Evolutionary conservation across 2,329 filamentous ascomycete species (phyloP), one percentile per base, ranked within the genome.

Genomic region (Neonectria faginata): DNA sequence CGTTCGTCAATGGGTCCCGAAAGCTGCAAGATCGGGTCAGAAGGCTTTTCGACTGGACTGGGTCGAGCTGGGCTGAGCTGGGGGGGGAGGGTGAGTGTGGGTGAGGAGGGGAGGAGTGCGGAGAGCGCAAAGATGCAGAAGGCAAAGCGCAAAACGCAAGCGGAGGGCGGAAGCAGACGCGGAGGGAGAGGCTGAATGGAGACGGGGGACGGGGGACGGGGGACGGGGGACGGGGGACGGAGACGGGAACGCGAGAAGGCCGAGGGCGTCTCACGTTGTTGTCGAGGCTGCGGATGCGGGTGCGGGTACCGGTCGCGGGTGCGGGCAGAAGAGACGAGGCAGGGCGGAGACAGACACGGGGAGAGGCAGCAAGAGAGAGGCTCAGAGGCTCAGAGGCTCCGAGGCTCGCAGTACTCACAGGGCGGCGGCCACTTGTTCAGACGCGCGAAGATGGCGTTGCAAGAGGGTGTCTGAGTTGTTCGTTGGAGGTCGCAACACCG

Each of bases 381-480:
- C 20, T 18, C 47, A 42, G 10, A 25, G 33, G 29, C 41, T n/a
- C 31, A 20, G 22, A 53, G 39, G 29, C 41, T n/a, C 31, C 16
- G 22, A 53, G 39, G n/a, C n/a, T 42, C 47, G 16, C 25, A 10
- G n/a, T n/a, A 22, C 61, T 55, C 50, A 56, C 55, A 60, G 54
- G 25, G 25, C 25, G 25, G 59, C 61, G 62, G 55, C 51, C 62
- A 31, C 16, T 18, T 41, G 39, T 41, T 41, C 39, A 61, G 59
- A 59, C 67, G 50, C 56, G 50, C 25, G 25, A 25, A 57, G 63
- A 48, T 61, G 59, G 64, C 62, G 50, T 56, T 54, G 25, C 59
- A 56, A 67, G 73, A 72, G 70, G 71, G 74, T 75, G 74, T 76
- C 74, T 75, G 74, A 73, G 74, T 70, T 76, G 74, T 75, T 74